Percentiles rank a stretch among this genome's conserved stretches.
Evolutionary conservation across 2,329 filamentous ascomycete species (phyloP).

Genomic region (Helicocarpus griseus): DNA sequence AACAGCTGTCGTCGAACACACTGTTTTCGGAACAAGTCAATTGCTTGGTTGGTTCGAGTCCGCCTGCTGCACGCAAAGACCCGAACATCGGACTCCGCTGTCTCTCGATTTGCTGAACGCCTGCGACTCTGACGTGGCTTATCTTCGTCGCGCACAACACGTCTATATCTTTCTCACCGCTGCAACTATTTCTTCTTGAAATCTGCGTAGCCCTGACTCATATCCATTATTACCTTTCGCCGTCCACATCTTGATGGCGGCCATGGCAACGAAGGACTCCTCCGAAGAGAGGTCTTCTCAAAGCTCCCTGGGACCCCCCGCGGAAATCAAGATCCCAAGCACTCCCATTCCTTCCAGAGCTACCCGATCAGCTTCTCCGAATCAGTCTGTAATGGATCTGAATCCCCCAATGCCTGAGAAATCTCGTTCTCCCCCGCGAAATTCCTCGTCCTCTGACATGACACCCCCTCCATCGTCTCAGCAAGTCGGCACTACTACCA

Average conservation of each 20-base stretch:
- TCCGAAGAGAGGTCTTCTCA: conserved; percentile 20
- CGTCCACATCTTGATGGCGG: neutral
- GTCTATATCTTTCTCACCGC: neutral
- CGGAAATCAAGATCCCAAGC: conserved; percentile 28
- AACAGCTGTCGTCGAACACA: neutral
- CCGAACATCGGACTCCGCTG: neutral
- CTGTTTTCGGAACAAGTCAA: neutral
- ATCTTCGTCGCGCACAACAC: neutral
- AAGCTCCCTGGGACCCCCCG: conserved; percentile 27
- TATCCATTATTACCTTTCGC: neutral
- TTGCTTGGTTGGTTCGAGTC: neutral
- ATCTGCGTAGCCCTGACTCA: neutral
- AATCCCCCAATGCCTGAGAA: conserved; percentile 25
- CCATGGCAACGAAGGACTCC: conserved; percentile 24
- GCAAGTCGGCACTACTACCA: conserved; percentile 28
- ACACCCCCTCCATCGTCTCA: conserved; percentile 57
- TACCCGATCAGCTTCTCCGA: conserved; percentile 28
- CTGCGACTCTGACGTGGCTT: conserved; percentile 1
- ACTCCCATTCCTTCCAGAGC: conserved; percentile 22
- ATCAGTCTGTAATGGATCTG: conserved; percentile 22
- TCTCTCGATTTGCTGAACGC: neutral
- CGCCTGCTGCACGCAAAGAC: neutral
- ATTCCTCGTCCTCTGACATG: conserved; percentile 42
- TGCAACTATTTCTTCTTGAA: neutral
- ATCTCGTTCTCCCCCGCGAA: conserved; percentile 32